Evolutionary conservation across 1,284 basidiomycete species (phyloP), one percentile per base, ranked within the genome.

Genomic region (Neonothopanus nambi): DNA sequence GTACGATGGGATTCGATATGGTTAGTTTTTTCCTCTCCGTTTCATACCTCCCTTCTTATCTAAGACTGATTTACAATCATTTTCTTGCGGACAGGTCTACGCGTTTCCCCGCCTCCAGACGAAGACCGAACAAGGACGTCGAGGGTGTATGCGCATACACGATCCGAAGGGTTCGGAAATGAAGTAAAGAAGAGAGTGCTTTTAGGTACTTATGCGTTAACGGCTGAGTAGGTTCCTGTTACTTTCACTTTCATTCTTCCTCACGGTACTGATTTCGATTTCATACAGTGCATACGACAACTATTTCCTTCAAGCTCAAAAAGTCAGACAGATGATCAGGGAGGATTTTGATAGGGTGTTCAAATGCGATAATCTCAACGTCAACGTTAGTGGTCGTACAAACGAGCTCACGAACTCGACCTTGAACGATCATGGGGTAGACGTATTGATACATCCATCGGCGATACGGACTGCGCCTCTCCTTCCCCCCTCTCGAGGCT

Each of bases 241-340:
- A 18, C 28, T 37, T 30, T 20, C 20, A 11, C 43, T 45, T 26
- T 45, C 21, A 51, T 9, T 40, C 54, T 44, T 55, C 36, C 23
- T 18, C 42, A 46, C 48, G 4, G 3, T 50, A n/a, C n/a, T n/a
- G n/a, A n/a, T n/a, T n/a, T n/a, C n/a, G n/a, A n/a, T n/a, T n/a
- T n/a, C n/a, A n/a, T n/a, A 5, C 64, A 96, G 93, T 59, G 94
- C 93, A 13, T 97, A 95, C 67, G 91, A 98, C 71, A 98, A 97
- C 66, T 98, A 96, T 68, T 98, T 95, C 67, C 78, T 98, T 3
- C 91, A 96, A 71, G 95, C 97, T 0, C 89, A 95, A 57, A 79
- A 85, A 17, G 80, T 98, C 18, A 84, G 96, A 1, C 77, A 80
- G 39, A 70, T 80, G 6, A 73, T 99, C 48, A 80, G 83, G 58